phyloP scores from a whole-genome alignment of 441 rosid species.

The Manihot esculenta region DNA sequence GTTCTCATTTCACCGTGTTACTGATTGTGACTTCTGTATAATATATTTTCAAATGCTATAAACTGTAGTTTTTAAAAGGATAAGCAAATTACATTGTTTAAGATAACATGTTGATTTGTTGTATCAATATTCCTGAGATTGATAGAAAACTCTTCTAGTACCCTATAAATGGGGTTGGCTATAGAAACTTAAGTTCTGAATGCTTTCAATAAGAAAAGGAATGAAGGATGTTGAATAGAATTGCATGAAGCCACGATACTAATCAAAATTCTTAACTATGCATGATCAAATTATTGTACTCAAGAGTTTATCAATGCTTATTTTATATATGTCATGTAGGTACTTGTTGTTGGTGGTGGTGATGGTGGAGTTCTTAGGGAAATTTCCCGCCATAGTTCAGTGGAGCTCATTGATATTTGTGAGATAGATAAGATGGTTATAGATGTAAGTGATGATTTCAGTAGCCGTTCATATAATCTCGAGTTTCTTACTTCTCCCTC shows the following conservation, averaged over 20 bases:
- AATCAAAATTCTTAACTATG: not conserved
- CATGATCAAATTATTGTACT: not conserved
- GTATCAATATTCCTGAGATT: no score
- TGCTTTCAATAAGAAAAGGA: not conserved
- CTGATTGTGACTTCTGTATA: not conserved
- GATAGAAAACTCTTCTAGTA: no score
- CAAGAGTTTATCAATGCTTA: conserved; percentile 4
- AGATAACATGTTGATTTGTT: no score
- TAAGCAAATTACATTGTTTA: no score
- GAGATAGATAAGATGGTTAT: conserved; percentile 97
- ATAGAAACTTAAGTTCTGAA: not conserved
- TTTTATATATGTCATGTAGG: conserved; percentile 40
- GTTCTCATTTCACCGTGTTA: not conserved
- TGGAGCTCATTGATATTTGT: conserved; percentile 87
- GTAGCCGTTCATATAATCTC: not conserved
- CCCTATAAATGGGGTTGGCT: not conserved
- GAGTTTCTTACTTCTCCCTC: not conserved
- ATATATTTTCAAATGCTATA: no score
- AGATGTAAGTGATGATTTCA: conserved; percentile 59
- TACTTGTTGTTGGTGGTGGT: conserved; percentile 98
- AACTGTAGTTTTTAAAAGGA: no score
- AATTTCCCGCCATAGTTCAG: conserved; percentile 85
- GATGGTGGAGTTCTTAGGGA: conserved; percentile 98
- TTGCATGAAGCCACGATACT: not conserved
- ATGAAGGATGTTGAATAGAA: not conserved